Evolutionary conservation across 305 asterid genomes (phyloP).

Genomic region (Fraxinus floribunda): DNA sequence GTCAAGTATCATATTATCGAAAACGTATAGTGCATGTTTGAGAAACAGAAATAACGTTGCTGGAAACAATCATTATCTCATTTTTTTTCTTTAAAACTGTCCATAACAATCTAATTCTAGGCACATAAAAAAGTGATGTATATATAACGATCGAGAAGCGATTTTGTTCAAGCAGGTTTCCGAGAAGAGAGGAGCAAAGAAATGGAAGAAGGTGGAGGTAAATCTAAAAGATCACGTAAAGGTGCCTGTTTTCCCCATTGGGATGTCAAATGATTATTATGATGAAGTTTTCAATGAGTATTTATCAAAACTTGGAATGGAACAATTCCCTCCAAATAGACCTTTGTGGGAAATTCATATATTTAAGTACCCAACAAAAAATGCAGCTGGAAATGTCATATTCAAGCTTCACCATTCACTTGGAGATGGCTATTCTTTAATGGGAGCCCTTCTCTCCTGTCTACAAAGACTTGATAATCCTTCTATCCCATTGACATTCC

Average conservation of each 20-base stretch:
- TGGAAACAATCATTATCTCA: not conserved
- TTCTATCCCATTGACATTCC: not conserved
- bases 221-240: not conserved
- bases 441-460: conserved; percentile 33
- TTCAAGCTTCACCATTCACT: not conserved
- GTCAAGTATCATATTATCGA: not conserved
- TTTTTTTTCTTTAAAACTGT: not conserved
- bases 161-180: conserved; percentile 19
- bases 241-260: not conserved
- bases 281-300: conserved; percentile 22
- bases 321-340: conserved; percentile 15
- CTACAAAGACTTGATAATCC: conserved; percentile 32
- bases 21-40: not conserved
- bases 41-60: not conserved
- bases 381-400: not conserved
- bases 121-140: not conserved
- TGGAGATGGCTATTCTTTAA: conserved; percentile 6
- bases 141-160: not conserved
- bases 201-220: conserved; percentile 22
- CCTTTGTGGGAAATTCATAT: conserved; percentile 4
- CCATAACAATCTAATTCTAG: not conserved
- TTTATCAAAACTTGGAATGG: conserved; percentile 20
- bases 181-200: conserved; percentile 7
- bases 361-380: not conserved
- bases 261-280: conserved; percentile 5